Evolutionary conservation across 352 stramenopile genomes (phyloP).

Genomic region (Phytophthora capsici): DNA sequence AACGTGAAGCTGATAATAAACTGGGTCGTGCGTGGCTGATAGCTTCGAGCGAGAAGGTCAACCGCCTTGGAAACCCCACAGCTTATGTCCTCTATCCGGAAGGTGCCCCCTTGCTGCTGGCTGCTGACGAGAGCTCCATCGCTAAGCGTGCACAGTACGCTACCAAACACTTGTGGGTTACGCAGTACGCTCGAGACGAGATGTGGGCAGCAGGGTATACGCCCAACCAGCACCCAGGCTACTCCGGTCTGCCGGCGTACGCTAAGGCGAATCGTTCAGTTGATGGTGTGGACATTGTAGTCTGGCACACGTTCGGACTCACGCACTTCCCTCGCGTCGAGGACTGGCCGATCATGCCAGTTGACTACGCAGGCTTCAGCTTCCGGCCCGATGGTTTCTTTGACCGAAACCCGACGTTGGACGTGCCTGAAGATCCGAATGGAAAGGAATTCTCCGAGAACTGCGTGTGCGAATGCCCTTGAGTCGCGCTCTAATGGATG

Average conservation of each 20-base stretch:
- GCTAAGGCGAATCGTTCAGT: constrained; percentile 56
- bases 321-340: constrained; percentile 73
- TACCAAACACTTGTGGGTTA: constrained; percentile 79
- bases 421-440: constrained; percentile 54
- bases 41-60: constrained; percentile 59
- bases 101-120: constrained; percentile 60
- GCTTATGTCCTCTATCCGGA: constrained; percentile 67
- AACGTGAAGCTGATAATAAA: constrained; percentile 50
- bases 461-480: constrained; percentile 25
- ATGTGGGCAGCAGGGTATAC: constrained; percentile 76
- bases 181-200: constrained; percentile 61
- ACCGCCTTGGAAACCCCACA: constrained; percentile 61
- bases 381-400: constrained; percentile 78
- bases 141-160: constrained; percentile 62
- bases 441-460: constrained; percentile 44
- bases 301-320: constrained; percentile 82
- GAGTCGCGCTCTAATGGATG: background rate
- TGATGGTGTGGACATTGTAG: constrained; percentile 68
- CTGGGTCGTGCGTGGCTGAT: constrained; percentile 68
- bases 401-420: constrained; percentile 61
- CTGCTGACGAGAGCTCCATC: constrained; percentile 54
- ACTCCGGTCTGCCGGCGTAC: constrained; percentile 62
- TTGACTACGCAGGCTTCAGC: constrained; percentile 71
- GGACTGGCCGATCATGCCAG: constrained; percentile 82
- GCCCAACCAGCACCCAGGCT: constrained; percentile 61